Base-by-base conservation (phyloP, 1,139 yeast species). In the Pichia sorboxylosa region DNA sequence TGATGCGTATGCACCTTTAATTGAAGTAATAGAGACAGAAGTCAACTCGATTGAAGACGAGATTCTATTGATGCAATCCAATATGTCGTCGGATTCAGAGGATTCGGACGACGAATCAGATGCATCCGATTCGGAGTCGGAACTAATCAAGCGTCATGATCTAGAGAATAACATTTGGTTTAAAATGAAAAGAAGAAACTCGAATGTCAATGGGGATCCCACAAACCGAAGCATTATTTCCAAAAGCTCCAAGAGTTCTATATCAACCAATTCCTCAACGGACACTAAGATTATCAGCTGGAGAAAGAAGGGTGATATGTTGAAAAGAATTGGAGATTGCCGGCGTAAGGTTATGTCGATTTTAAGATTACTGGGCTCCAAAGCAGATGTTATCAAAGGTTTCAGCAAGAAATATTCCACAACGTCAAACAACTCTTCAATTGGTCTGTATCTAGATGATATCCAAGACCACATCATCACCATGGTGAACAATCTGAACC, bases 1-100 rank as follows among this genome's bases (percentile, higher is more conserved):
- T 1, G 98, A 90, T 62, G 92, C 94, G 1, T 90, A 84, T 64
- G 97, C 93, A 0, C 98, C 98, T 1, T 75, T 90, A 77, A 87
- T 90, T 44, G 93, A 83, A 39, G 73, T 90, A 29, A 84, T 90
- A 33, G 97, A 90, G 51, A 83, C 78, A 35, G 98, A 90, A 48
- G 94, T 90, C 10, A 85, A 85, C 51, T 67, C 74, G 13, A 90
- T 90, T 39, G 98, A 90, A 48, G 97, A 90, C 51, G 80, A 87
- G 7, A 90, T 90, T 37, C 62, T 87, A 44, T 66, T 69, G 35
- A 80, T 87, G 92, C 93, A 85, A 52, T 76, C 84, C 10, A 78
- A 78, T 1, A 76, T 66, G 26, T 63, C 62, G 13, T 69, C 64
- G 28, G 64, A 63, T 32, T 24, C 19, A 11, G 19, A 17, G 15